These are phyloP conservation scores for Sugiyamaella castrensis DNA, from an alignment of 1,139 yeast genomes.

Conservation along the genomic window DNA sequence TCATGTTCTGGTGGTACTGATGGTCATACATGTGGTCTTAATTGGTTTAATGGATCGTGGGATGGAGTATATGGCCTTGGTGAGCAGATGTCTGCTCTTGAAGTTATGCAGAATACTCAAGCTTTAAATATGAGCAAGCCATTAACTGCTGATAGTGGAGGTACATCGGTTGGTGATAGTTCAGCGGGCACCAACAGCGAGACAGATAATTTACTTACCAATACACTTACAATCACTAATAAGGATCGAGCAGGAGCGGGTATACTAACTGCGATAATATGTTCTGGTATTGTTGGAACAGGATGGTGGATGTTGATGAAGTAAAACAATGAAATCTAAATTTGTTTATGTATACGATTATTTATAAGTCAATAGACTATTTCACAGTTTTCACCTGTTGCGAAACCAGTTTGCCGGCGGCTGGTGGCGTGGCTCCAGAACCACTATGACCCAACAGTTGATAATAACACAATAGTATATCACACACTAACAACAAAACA, in stretches of 20 bases:
- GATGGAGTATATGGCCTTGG: slow-evolving; percentile 87
- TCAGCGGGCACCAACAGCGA: slow-evolving; percentile 35
- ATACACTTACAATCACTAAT: slow-evolving; percentile 31
- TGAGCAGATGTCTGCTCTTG: slow-evolving; percentile 88
- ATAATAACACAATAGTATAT: too few relatives aligned
- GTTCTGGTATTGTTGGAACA: slow-evolving; percentile 60
- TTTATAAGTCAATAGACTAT: too few relatives aligned
- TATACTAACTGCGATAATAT: slow-evolving; percentile 72
- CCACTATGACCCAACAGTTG: too few relatives aligned
- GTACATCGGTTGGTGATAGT: slow-evolving; percentile 43
- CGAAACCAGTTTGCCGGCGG: too few relatives aligned
- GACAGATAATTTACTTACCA: slow-evolving; percentile 23
- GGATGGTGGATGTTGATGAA: slow-evolving; percentile 71
- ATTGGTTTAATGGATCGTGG: slow-evolving; percentile 73
- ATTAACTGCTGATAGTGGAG: slow-evolving; percentile 47
- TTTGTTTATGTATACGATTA: neutral
- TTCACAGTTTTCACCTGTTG: too few relatives aligned
- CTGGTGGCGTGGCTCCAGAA: too few relatives aligned
- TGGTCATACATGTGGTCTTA: slow-evolving; percentile 84
- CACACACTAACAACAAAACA: too few relatives aligned
- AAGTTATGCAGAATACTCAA: slow-evolving; percentile 64
- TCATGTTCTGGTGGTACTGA: slow-evolving; percentile 86
- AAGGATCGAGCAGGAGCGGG: slow-evolving; percentile 90
- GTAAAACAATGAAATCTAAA: neutral
- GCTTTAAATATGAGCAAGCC: slow-evolving; percentile 58